Evolutionary conservation across 768 basidiomycete species (phyloP).

Genomic region (Cystofilobasidium ferigula): DNA sequence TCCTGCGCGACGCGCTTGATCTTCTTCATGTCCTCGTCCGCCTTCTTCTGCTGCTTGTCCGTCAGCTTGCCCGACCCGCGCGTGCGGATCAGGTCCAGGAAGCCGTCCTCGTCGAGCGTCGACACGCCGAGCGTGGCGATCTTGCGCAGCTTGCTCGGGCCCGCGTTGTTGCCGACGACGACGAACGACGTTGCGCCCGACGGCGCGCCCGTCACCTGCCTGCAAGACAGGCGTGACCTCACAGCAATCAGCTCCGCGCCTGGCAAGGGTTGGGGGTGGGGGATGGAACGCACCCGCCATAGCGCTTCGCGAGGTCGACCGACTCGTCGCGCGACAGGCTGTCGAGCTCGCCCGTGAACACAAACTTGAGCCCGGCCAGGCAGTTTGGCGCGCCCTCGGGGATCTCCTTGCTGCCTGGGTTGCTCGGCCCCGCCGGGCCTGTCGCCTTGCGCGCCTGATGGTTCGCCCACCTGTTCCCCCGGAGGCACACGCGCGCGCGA

Average conservation of each 20-base stretch:
- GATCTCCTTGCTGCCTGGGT: constrained; percentile 53
- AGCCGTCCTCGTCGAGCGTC: constrained; percentile 76
- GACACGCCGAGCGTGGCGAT: constrained; percentile 69
- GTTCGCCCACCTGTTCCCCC: not conserved
- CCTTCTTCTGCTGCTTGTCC: constrained; percentile 68
- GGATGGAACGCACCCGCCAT: constrained; percentile 59
- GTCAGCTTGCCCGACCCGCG: constrained; percentile 54
- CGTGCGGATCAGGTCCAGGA: constrained; percentile 67
- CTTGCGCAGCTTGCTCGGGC: constrained; percentile 71
- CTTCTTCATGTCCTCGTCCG: constrained; percentile 66
- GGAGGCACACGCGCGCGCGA: not conserved
- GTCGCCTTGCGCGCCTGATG: constrained; percentile 25
- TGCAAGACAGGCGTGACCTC: constrained; percentile 36
- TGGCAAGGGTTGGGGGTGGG: too few relatives aligned
- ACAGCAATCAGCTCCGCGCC: not conserved
- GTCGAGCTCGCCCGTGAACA: constrained; percentile 87
- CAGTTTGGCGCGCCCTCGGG: constrained; percentile 64
- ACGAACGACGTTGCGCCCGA: constrained; percentile 85
- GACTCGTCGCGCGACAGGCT: constrained; percentile 82
- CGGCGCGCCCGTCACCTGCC: constrained; percentile 74
- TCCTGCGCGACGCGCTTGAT: constrained; percentile 63
- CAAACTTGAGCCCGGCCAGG: constrained; percentile 74
- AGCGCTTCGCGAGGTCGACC: constrained; percentile 76
- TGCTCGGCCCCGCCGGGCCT: constrained; percentile 29
- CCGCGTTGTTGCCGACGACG: constrained; percentile 75